Evolutionary conservation across 108 stramenopile species (phyloP).

Genomic region (Discostella stelligeroides): DNA sequence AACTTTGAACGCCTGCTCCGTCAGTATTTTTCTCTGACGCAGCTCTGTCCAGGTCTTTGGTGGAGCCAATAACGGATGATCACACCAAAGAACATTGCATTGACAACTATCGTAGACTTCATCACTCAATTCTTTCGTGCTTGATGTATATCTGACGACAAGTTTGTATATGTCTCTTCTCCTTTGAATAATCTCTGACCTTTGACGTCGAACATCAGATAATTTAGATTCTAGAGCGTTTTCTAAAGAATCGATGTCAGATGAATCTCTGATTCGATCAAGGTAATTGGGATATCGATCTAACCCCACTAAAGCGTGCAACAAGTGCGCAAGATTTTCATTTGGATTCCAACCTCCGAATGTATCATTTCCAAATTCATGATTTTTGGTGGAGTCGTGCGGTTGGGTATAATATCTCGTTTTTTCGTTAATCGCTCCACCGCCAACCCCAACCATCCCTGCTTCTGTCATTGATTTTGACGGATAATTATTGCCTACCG

Average conservation of each 20-base stretch:
- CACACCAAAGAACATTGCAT: slow-evolving; percentile 19
- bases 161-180: slow-evolving; percentile 36
- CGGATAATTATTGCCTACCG: background rate
- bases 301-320: slow-evolving; percentile 80
- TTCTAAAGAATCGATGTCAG: slow-evolving; percentile 61
- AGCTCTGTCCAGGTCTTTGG: slow-evolving; percentile 40
- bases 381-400: background rate
- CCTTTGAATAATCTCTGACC: slow-evolving; percentile 28
- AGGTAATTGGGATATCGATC: slow-evolving; percentile 86
- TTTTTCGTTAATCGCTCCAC: slow-evolving; percentile 87
- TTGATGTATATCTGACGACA: slow-evolving; percentile 23
- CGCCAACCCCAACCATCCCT: slow-evolving; percentile 33
- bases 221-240: slow-evolving; percentile 57
- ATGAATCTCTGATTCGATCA: slow-evolving; percentile 44
- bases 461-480: background rate
- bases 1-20: slow-evolving; percentile 36
- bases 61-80: slow-evolving; percentile 23
- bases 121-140: slow-evolving; percentile 11
- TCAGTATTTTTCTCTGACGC: slow-evolving; percentile 19
- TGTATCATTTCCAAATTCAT: background rate
- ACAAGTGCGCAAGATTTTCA: slow-evolving; percentile 59
- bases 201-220: slow-evolving; percentile 52
- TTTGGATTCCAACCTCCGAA: slow-evolving; percentile 48
- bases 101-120: slow-evolving; percentile 11
- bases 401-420: slow-evolving; percentile 38